A percentile compares a stretch with the other conserved stretches of the same genome.
Evolutionary conservation across 495 filamentous ascomycete species (phyloP).

Genomic region (Bacidia rubella): DNA sequence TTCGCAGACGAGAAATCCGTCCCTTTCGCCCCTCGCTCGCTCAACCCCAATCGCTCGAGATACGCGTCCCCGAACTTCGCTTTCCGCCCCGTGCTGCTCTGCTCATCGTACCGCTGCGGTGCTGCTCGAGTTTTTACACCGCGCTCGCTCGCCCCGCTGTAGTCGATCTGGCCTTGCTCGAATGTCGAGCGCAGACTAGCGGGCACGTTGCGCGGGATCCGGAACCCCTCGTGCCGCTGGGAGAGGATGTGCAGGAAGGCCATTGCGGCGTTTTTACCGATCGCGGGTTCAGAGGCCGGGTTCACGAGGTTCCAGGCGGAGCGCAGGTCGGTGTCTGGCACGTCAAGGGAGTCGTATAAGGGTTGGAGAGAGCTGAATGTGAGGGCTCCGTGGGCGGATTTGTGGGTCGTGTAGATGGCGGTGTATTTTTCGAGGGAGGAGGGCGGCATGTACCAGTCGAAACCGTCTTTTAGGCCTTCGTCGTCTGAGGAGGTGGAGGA

Average conservation of each 20-base stretch:
- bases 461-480: constrained; percentile 79
- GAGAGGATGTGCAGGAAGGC: constrained; percentile 95
- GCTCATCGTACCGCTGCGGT: constrained; percentile 36
- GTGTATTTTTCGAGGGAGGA: constrained; percentile 84
- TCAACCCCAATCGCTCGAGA: constrained; percentile 73
- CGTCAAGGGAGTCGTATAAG: constrained; percentile 81
- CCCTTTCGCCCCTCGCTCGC: constrained; percentile 62
- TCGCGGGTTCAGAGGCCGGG: constrained; percentile 58
- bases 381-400: constrained; percentile 72
- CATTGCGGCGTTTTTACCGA: constrained; percentile 88
- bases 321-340: constrained; percentile 87
- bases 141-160: constrained; percentile 63
- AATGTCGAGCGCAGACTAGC: constrained; percentile 81
- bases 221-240: constrained; percentile 84
- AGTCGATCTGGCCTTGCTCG: constrained; percentile 88
- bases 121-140: not conserved
- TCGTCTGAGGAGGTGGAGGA: constrained; percentile 61
- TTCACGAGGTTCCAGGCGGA: constrained; percentile 97
- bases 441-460: constrained; percentile 99
- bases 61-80: constrained; percentile 96
- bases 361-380: constrained; percentile 65
- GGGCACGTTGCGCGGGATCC: constrained; percentile 87
- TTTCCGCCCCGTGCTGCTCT: constrained; percentile 72
- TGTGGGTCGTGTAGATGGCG: constrained; percentile 83
- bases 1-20: constrained; percentile 77